phyloP scores from a whole-genome alignment of 345 rosid genomes.

The Jatropha curcas region DNA sequence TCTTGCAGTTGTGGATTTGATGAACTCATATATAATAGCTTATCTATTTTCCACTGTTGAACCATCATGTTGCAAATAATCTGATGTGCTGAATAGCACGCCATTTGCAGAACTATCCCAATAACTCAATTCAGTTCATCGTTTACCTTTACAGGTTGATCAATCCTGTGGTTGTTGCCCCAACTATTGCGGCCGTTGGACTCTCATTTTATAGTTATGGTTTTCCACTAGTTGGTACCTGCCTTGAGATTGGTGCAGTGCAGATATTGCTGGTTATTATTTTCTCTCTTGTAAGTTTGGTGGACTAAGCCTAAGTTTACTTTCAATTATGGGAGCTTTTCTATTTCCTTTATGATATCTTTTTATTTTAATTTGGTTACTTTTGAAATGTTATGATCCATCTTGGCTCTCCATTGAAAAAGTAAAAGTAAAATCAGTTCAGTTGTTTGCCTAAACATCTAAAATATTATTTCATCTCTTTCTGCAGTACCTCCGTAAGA shows the following conservation, averaged over 20 bases:
- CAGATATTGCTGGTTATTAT: slow-evolving; percentile 80
- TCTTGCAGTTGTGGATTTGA: background rate
- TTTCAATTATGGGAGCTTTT: background rate
- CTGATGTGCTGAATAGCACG: background rate
- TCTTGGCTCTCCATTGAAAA: background rate
- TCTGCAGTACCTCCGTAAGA: slow-evolving; percentile 92
- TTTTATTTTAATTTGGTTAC: background rate
- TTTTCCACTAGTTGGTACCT: slow-evolving; percentile 84
- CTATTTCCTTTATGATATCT: background rate
- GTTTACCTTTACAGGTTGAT: slow-evolving; percentile 58
- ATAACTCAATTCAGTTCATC: slow-evolving; percentile 8
- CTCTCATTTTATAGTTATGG: slow-evolving; percentile 94
- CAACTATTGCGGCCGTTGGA: slow-evolving; percentile 98
- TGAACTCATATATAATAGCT: background rate
- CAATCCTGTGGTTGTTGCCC: slow-evolving; percentile 98
- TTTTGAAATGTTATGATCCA: background rate
- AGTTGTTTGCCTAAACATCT: slow-evolving; percentile 18
- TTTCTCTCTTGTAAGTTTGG: slow-evolving; percentile 86
- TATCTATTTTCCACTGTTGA: background rate
- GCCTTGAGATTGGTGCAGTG: slow-evolving; percentile 83
- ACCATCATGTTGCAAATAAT: background rate
- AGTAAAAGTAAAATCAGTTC: background rate
- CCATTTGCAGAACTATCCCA: background rate
- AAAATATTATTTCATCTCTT: slow-evolving; percentile 11
- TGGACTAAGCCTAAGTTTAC: slow-evolving; percentile 4